phyloP scores from a whole-genome alignment of 345 rosid genomes.

The Aquilaria sinensis region DNA sequence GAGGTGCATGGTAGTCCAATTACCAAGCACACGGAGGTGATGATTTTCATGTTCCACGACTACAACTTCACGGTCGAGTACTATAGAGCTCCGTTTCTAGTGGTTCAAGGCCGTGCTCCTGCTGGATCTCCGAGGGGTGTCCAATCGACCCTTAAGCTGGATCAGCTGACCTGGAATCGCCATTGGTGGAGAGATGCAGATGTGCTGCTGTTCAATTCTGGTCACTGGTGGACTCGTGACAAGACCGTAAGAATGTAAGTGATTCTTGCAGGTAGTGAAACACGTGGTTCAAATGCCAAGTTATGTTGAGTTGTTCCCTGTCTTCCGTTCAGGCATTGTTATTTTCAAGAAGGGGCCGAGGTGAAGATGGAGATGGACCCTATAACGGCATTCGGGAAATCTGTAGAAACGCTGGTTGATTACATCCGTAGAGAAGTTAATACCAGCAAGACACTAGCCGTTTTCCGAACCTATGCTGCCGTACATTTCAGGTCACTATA shows the following conservation, averaged over 20 bases:
- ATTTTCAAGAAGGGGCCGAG: constrained; percentile 45
- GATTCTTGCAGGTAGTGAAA: constrained; percentile 1
- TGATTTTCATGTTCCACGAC: constrained; percentile 64
- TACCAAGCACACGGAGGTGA: constrained; percentile 77
- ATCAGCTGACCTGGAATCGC: constrained; percentile 60
- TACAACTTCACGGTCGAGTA: constrained; percentile 87
- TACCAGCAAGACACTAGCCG: constrained; percentile 41
- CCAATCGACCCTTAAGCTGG: constrained; percentile 57
- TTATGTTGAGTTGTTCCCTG: no score
- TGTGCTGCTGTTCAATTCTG: constrained; percentile 67
- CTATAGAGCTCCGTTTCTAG: constrained; percentile 77
- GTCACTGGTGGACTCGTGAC: constrained; percentile 90
- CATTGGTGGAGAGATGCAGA: constrained; percentile 67
- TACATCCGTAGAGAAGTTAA: constrained; percentile 44
- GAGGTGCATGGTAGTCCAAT: constrained; percentile 76
- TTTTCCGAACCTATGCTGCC: constrained; percentile 59
- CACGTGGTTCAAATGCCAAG: neutral
- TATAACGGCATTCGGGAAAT: constrained; percentile 37
- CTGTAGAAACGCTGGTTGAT: constrained; percentile 39
- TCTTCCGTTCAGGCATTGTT: constrained; percentile 35
- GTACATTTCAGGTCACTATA: constrained; percentile 55
- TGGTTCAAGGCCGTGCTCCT: constrained; percentile 64
- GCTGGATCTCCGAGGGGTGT: constrained; percentile 42
- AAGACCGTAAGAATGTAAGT: constrained; percentile 66
- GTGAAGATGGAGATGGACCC: constrained; percentile 50